Evolutionary conservation across 768 basidiomycete genomes (phyloP).

Genomic region (Myochromella boudieri): DNA sequence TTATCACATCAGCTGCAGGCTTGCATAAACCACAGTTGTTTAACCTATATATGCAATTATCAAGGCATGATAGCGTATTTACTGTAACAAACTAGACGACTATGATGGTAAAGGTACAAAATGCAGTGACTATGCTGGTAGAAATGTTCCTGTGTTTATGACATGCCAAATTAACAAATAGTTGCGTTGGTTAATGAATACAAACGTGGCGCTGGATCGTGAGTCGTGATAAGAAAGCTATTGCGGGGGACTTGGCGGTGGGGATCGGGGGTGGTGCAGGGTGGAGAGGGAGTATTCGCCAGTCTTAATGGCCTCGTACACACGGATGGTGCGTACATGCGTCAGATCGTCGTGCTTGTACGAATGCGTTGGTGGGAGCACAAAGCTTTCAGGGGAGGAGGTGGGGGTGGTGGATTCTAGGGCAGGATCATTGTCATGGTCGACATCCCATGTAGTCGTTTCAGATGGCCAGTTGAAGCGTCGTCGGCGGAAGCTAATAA

Average conservation of each 20-base stretch:
- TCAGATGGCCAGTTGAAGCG: conserved; percentile 71
- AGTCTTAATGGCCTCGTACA: conserved; percentile 50
- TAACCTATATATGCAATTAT: too few relatives aligned
- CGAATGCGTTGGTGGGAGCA: conserved; percentile 1
- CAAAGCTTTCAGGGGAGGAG: conserved; percentile 6
- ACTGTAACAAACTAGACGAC: too few relatives aligned
- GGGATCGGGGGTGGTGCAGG: conserved; percentile 20
- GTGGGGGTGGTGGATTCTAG: conserved; percentile 15
- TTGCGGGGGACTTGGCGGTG: conserved; percentile 16
- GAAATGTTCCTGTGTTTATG: too few relatives aligned
- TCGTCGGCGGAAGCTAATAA: conserved; percentile 58
- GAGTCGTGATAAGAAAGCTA: too few relatives aligned
- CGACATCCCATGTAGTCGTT: conserved; percentile 27
- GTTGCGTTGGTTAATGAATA: neutral
- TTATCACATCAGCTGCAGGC: too few relatives aligned
- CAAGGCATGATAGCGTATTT: too few relatives aligned
- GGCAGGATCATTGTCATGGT: conserved; percentile 20
- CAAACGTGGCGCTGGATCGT: too few relatives aligned
- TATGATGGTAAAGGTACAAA: too few relatives aligned
- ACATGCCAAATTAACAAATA: conserved; percentile 12
- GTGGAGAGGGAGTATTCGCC: conserved; percentile 19
- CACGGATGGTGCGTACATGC: conserved; percentile 50
- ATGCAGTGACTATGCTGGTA: too few relatives aligned
- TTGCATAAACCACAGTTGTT: too few relatives aligned
- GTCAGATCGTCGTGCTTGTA: conserved; percentile 38